These are phyloP conservation scores for Megacollybia marginata DNA, from an alignment of 768 basidiomycete species.

Conservation along the genomic window DNA sequence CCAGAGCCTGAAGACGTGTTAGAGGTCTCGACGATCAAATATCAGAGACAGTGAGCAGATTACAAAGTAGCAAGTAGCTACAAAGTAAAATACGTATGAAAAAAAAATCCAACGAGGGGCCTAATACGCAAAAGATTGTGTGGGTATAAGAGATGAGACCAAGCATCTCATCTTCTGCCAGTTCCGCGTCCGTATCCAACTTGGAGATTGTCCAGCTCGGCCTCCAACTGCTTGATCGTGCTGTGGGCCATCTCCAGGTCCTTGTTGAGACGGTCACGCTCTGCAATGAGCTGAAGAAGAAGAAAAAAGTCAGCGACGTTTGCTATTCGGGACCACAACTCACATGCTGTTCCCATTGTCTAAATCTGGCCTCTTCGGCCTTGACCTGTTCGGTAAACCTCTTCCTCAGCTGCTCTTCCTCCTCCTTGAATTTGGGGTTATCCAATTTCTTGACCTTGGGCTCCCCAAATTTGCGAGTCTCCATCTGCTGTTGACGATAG, in stretches of 20 bases:
- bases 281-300: conserved; percentile 83
- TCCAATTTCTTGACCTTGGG: conserved; percentile 97
- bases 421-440: conserved; percentile 99
- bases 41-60: too few relatives aligned
- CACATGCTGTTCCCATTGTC: conserved; percentile 99
- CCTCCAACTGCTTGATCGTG: conserved; percentile 85
- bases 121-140: too few relatives aligned
- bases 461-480: conserved; percentile 98
- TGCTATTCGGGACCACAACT: conserved; percentile 22
- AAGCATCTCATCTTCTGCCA: conserved; percentile 42
- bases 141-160: too few relatives aligned
- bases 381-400: conserved; percentile 99
- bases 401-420: conserved; percentile 94
- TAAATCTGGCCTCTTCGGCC: conserved; percentile 93
- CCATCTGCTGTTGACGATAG: conserved; percentile 98
- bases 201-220: conserved; percentile 85
- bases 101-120: too few relatives aligned
- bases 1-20: background rate
- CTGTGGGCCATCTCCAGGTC: conserved; percentile 92
- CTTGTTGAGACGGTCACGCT: conserved; percentile 98
- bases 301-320: background rate
- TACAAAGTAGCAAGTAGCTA: too few relatives aligned
- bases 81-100: too few relatives aligned
- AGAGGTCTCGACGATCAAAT: background rate
- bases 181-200: conserved; percentile 77